Evolutionary conservation across 805 yeast genomes (phyloP).

Genomic region (Yamadazyma olivae): DNA sequence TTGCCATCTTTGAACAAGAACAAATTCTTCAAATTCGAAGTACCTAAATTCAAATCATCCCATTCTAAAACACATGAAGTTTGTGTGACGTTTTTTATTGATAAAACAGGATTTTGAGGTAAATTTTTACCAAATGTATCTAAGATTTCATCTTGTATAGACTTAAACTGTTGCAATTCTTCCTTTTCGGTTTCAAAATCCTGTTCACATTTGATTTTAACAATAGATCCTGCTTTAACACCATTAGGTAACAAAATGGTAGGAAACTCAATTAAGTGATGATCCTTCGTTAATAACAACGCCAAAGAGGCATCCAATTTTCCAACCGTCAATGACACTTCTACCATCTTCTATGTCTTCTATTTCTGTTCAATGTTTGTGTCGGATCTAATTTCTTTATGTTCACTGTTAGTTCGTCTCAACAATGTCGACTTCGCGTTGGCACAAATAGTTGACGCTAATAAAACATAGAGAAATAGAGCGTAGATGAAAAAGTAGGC

Average conservation of each 20-base stretch:
- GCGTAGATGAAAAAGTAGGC: too few relatives aligned
- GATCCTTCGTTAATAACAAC: constrained; percentile 82
- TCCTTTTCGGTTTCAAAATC: constrained; percentile 62
- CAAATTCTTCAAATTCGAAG: constrained; percentile 73
- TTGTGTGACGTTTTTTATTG: constrained; percentile 79
- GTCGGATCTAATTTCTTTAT: background rate
- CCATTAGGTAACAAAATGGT: constrained; percentile 88
- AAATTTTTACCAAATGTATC: constrained; percentile 66
- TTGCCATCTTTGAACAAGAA: constrained; percentile 71
- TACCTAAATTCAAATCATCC: constrained; percentile 83
- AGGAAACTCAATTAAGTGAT: constrained; percentile 95
- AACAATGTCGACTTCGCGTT: too few relatives aligned
- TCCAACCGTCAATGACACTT: constrained; percentile 92
- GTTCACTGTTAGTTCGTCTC: too few relatives aligned
- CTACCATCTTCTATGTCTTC: constrained; percentile 63
- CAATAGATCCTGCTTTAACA: constrained; percentile 88
- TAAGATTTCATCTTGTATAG: constrained; percentile 70
- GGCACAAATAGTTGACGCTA: too few relatives aligned
- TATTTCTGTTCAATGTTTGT: background rate
- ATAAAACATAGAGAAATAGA: too few relatives aligned
- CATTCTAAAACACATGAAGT: constrained; percentile 93
- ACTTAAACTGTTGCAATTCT: constrained; percentile 57
- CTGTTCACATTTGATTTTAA: constrained; percentile 78
- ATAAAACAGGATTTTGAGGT: constrained; percentile 70
- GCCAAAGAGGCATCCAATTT: constrained; percentile 95